Evolutionary conservation across 2,329 filamentous ascomycete genomes (phyloP), one percentile per base, ranked within the genome.

Genomic region (Phialocephala subalpina): DNA sequence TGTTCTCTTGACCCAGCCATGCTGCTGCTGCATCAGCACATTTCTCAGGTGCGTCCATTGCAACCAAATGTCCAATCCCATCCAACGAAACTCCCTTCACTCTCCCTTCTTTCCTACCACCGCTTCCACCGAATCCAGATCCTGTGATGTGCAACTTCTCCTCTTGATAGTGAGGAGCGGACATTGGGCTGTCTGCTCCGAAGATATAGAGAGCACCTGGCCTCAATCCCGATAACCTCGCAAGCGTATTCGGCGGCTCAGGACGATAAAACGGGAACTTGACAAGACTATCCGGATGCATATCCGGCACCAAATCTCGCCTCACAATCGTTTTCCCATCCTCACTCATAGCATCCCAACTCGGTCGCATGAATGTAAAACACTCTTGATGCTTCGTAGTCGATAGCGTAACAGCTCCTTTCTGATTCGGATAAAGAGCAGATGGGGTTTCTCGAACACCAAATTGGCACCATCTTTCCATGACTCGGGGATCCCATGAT

Each of bases 301-400:
- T 68, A 27, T 74, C 75, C 0, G 80, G 73, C 65, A 82, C 80
- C 16, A 84, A 76, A 70, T 89, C 86, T 1, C 80, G 82, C 3
- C 83, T 70, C 63, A 82, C 76, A 8, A 86, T 66, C 35, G 84
- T 67, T 1, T 57, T 66, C 0, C 70, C 70, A 65, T 75, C 72
- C 2, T 69, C 45, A 55, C 69, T 71, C 14, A 77, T 76, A 22
- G 80, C 81, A 4, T 78, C 69, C 71, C 73, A 87, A 65, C 86
- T 86, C 0, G 89, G 86, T 0, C 91, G 86, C 69, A 92, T 79
- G 76, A 91, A 96, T 1, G 90, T 93, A 74, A 93, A 90, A 63
- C 96, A 91, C 81, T 97, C 93, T 76, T 97, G 93, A 77, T 97
- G 92, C 73, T 94, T 93, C 0, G 93, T 90, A 0, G 95, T 98